phyloP scores from a whole-genome alignment of 345 rosid species.

The Conringia planisiliqua region DNA sequence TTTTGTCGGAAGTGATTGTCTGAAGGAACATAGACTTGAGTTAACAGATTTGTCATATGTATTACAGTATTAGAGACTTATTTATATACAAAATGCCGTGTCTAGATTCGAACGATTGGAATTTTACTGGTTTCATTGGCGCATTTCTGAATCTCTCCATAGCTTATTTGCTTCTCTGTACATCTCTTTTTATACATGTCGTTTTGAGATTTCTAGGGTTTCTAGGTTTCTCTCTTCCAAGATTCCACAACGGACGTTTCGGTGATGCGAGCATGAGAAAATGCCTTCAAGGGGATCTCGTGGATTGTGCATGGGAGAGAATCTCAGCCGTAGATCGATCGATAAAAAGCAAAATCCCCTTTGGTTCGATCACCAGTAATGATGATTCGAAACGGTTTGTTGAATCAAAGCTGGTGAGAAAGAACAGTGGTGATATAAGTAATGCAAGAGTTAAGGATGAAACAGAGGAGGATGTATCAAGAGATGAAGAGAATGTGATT shows the following conservation, averaged over 20 bases:
- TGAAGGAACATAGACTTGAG: neutral
- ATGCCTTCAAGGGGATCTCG: conserved; percentile 36
- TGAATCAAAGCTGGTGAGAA: conserved; percentile 7
- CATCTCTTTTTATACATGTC: conserved; percentile 45
- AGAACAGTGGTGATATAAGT: conserved; percentile 18
- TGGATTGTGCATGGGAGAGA: conserved; percentile 33
- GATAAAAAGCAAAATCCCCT: conserved; percentile 45
- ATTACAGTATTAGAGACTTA: neutral
- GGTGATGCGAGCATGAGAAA: conserved; percentile 26
- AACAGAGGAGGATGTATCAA: conserved; percentile 18
- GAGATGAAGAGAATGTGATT: conserved; percentile 21
- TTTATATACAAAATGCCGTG: conserved; percentile 31
- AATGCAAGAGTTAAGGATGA: conserved; percentile 31
- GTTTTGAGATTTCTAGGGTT: conserved; percentile 47
- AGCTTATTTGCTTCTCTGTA: conserved; percentile 51
- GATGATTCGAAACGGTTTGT: conserved; percentile 15
- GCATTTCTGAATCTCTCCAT: conserved; percentile 59
- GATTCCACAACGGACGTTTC: conserved; percentile 53
- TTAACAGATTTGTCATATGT: neutral
- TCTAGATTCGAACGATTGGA: conserved; percentile 47
- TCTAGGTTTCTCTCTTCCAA: conserved; percentile 52
- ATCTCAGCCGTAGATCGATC: conserved; percentile 43
- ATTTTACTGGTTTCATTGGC: conserved; percentile 42
- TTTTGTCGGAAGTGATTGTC: neutral
- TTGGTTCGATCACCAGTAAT: conserved; percentile 38